Evolutionary conservation across 805 yeast species (phyloP).

Genomic region (Candida tibetensis): DNA sequence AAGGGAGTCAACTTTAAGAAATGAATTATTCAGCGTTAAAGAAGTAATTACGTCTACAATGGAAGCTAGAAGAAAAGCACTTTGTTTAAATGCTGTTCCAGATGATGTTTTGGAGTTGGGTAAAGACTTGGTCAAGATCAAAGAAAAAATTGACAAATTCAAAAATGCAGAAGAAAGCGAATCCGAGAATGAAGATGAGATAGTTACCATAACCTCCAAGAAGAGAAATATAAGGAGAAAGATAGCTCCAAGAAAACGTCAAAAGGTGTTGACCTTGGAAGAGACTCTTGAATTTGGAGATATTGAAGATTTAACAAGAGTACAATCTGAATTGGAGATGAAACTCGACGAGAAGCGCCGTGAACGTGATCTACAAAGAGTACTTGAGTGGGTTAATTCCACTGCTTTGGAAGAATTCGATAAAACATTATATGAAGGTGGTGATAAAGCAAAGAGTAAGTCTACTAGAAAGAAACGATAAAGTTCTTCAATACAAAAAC

Average conservation of each 20-base stretch:
- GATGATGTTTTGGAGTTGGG: slow-evolving; percentile 41
- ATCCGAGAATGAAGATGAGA: slow-evolving; percentile 29
- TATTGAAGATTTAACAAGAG: slow-evolving; percentile 21
- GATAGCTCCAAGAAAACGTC: slow-evolving; percentile 32
- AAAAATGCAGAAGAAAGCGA: slow-evolving; percentile 25
- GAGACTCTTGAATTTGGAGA: slow-evolving; percentile 30
- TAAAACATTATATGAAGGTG: slow-evolving; percentile 57
- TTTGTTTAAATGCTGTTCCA: slow-evolving; percentile 42
- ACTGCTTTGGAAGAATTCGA: slow-evolving; percentile 52
- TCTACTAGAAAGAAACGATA: slow-evolving; percentile 14
- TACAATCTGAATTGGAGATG: slow-evolving; percentile 25
- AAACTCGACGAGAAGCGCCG: slow-evolving; percentile 31
- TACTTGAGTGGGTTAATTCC: slow-evolving; percentile 61
- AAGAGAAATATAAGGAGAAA: slow-evolving; percentile 31
- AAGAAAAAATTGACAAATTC: slow-evolving; percentile 15
- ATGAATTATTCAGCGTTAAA: slow-evolving; percentile 54
- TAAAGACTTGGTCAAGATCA: slow-evolving; percentile 36
- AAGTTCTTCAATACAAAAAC: slow-evolving; percentile 11
- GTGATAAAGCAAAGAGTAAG: slow-evolving; percentile 29
- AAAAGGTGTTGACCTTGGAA: slow-evolving; percentile 26
- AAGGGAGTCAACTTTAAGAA: slow-evolving; percentile 63
- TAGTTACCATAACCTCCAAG: slow-evolving; percentile 9
- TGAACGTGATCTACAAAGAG: slow-evolving; percentile 44
- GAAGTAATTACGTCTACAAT: slow-evolving; percentile 56
- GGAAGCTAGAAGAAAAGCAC: slow-evolving; percentile 54